phyloP scores from a whole-genome alignment of 768 basidiomycete species.

The Suillus lakei region DNA sequence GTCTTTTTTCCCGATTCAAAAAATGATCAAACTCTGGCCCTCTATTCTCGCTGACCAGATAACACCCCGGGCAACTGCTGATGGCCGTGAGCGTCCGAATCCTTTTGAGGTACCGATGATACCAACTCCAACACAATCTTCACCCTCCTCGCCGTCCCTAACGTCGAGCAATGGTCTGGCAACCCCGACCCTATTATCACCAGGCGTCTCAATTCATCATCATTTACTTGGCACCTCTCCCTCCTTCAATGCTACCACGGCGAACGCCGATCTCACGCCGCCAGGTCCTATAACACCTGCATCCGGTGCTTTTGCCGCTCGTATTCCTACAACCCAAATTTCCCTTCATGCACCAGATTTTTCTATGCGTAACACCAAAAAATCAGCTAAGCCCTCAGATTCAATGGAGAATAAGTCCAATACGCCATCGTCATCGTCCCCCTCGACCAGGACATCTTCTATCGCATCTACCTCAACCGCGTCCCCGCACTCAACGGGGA shows the following conservation, averaged over 20 bases:
- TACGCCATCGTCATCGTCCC: constrained; percentile 46
- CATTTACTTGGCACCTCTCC: constrained; percentile 34
- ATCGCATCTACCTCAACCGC: constrained; percentile 20
- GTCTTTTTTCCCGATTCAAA: constrained; percentile 31
- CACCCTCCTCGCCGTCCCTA: constrained; percentile 20
- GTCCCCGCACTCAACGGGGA: constrained; percentile 35
- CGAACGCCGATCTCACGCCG: constrained; percentile 42
- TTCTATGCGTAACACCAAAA: constrained; percentile 70
- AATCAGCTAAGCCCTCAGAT: constrained; percentile 35
- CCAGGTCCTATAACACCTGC: constrained; percentile 54
- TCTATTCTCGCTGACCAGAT: constrained; percentile 51
- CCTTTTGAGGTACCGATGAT: constrained; percentile 60
- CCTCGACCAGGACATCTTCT: constrained; percentile 40
- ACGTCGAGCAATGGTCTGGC: constrained; percentile 12
- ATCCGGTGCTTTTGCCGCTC: constrained; percentile 52
- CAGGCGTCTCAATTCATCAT: constrained; percentile 28
- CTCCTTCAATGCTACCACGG: constrained; percentile 24
- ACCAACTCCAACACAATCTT: constrained; percentile 31
- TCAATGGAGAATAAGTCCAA: constrained; percentile 41
- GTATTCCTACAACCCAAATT: constrained; percentile 62
- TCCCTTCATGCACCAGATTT: constrained; percentile 88
- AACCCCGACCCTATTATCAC: constrained; percentile 19
- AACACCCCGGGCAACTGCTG: constrained; percentile 58
- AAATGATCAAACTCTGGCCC: constrained; percentile 77
- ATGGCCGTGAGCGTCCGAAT: constrained; percentile 53